phyloP scores from a whole-genome alignment of 2,329 filamentous ascomycete genomes.

The Colletotrichum neosansevieriae region DNA sequence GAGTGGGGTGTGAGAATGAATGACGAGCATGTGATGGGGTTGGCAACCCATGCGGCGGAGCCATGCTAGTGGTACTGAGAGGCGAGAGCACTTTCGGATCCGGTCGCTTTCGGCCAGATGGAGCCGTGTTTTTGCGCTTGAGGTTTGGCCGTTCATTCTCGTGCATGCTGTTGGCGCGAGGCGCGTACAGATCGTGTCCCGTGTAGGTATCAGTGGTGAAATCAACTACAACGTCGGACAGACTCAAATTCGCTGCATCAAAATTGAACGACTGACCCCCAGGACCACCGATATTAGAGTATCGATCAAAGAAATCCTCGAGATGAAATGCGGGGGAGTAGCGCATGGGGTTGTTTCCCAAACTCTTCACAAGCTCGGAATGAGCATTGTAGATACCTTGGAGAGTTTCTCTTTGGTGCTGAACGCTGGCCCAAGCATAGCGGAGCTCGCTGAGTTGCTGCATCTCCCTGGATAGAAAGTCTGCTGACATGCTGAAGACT shows the following conservation, averaged over 20 bases:
- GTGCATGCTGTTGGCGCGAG: slow-evolving; percentile 48
- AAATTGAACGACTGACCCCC: slow-evolving; percentile 73
- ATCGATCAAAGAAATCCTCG: slow-evolving; percentile 89
- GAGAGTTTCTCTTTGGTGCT: slow-evolving; percentile 83
- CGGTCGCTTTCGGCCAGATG: slow-evolving; percentile 53
- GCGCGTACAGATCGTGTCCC: slow-evolving; percentile 61
- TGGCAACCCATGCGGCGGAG: slow-evolving; percentile 45
- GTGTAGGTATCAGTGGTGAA: slow-evolving; percentile 68
- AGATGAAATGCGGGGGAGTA: slow-evolving; percentile 86
- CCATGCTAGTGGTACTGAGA: slow-evolving; percentile 48
- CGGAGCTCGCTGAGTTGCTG: slow-evolving; percentile 81
- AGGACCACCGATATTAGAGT: slow-evolving; percentile 67
- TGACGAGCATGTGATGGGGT: slow-evolving; percentile 52
- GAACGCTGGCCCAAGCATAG: slow-evolving; percentile 80
- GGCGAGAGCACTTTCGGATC: slow-evolving; percentile 53
- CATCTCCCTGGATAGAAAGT: slow-evolving; percentile 83
- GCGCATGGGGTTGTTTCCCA: slow-evolving; percentile 76
- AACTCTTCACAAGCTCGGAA: slow-evolving; percentile 79
- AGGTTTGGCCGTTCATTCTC: slow-evolving; percentile 54
- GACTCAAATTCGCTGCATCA: slow-evolving; percentile 79
- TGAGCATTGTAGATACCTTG: slow-evolving; percentile 85
- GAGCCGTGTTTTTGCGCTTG: slow-evolving; percentile 62
- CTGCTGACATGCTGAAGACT: slow-evolving; percentile 72
- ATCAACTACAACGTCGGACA: slow-evolving; percentile 75
- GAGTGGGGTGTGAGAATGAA: slow-evolving; percentile 50